Percentiles rank a stretch among this genome's conserved stretches.
Evolutionary conservation across 805 yeast species (phyloP).

Genomic region (Candida taoyuanica): DNA sequence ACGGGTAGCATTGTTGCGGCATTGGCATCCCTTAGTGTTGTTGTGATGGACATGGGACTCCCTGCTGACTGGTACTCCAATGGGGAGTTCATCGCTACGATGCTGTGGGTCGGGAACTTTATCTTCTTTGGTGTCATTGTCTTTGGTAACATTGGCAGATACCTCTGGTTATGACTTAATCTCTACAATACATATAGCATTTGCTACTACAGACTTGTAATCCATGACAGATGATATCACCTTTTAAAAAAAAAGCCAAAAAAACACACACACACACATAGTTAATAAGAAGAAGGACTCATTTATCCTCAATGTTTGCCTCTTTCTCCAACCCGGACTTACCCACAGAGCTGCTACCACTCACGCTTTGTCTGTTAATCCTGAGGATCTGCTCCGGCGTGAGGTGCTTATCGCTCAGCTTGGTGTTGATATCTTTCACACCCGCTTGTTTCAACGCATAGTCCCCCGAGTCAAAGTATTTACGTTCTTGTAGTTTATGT

Average conservation of each 20-base stretch:
- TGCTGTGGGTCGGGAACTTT: conserved; percentile 57
- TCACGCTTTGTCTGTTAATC: conserved; percentile 54
- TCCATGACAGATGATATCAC: too few relatives aligned
- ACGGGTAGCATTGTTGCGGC: conserved; percentile 31
- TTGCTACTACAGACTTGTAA: too few relatives aligned
- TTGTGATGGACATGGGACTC: conserved; percentile 35
- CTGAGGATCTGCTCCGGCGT: conserved; percentile 48
- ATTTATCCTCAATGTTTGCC: conserved; percentile 19
- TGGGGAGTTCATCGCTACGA: conserved; percentile 35
- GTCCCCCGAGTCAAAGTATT: conserved; percentile 92
- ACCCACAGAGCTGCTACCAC: conserved; percentile 41
- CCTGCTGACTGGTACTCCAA: conserved; percentile 53
- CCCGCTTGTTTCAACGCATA: conserved; percentile 82
- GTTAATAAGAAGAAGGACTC: neutral
- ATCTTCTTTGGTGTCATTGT: conserved; percentile 61
- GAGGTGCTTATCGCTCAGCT: conserved; percentile 21
- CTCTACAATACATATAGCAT: too few relatives aligned
- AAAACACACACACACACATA: too few relatives aligned
- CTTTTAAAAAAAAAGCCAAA: too few relatives aligned
- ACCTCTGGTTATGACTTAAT: conserved; percentile 32
- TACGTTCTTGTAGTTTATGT: conserved; percentile 77
- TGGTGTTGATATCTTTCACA: conserved; percentile 25
- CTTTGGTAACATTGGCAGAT: conserved; percentile 67
- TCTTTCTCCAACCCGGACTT: conserved; percentile 55
- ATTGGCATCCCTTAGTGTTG: conserved; percentile 17